Conservation (phyloP, 2,329 filamentous ascomycete species). For the Eurotiales sp. region DNA sequence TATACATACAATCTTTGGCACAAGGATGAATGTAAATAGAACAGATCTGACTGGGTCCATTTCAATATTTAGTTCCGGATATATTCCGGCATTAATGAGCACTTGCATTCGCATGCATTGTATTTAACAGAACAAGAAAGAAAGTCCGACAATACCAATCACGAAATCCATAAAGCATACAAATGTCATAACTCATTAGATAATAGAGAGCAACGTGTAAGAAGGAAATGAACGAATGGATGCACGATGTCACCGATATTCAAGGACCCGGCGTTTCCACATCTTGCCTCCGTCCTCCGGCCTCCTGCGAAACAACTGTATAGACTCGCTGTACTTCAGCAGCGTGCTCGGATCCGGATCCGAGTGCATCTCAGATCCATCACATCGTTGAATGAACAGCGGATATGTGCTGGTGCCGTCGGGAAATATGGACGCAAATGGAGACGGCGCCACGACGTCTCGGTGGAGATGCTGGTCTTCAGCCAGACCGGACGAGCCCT, state of each 20-base stretch:
- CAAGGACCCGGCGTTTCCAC: constrained; percentile 33
- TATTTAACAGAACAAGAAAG: background rate
- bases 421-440: constrained; percentile 12
- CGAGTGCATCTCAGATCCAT: background rate
- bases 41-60: too few species aligned
- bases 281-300: constrained; percentile 25
- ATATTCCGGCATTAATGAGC: too few species aligned
- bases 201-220: background rate
- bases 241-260: constrained; percentile 25
- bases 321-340: constrained; percentile 27
- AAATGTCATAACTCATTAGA: background rate
- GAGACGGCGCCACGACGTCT: constrained; percentile 5
- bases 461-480: background rate
- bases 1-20: too few species aligned
- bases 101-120: too few species aligned
- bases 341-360: constrained; percentile 15
- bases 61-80: too few species aligned
- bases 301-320: constrained; percentile 30
- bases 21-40: too few species aligned
- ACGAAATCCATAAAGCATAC: background rate
- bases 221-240: background rate
- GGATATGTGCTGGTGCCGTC: constrained; percentile 9
- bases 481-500: background rate
- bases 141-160: background rate
- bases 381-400: constrained; percentile 6